Evolutionary conservation across 805 yeast species (phyloP).

Genomic region (Saccharomycopsis olivae): DNA sequence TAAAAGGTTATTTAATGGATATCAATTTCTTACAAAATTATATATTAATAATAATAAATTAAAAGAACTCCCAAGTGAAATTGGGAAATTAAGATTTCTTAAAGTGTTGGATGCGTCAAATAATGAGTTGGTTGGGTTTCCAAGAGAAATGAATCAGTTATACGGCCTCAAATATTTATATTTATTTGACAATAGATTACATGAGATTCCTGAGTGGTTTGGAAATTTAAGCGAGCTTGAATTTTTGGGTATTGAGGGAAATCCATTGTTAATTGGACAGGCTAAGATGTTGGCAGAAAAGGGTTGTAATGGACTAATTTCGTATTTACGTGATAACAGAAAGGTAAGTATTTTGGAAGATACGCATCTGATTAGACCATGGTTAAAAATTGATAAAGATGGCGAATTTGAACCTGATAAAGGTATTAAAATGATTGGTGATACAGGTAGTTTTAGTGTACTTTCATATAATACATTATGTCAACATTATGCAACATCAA

Average conservation of each 20-base stretch:
- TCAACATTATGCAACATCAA: constrained; percentile 89
- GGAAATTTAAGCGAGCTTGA: constrained; percentile 78
- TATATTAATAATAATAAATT: constrained; percentile 82
- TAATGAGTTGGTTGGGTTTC: constrained; percentile 62
- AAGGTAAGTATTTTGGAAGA: constrained; percentile 27
- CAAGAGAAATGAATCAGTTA: constrained; percentile 75
- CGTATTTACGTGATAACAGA: constrained; percentile 67
- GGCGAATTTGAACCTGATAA: constrained; percentile 41
- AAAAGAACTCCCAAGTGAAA: constrained; percentile 51
- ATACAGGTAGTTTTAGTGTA: constrained; percentile 50
- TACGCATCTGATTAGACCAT: constrained; percentile 39
- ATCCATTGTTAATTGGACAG: constrained; percentile 59
- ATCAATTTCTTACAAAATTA: constrained; percentile 74
- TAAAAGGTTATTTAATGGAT: constrained; percentile 59
- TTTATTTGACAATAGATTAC: constrained; percentile 76
- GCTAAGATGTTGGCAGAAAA: constrained; percentile 63
- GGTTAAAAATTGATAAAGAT: constrained; percentile 72
- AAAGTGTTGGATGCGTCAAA: constrained; percentile 79
- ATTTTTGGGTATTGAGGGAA: constrained; percentile 89
- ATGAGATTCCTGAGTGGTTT: constrained; percentile 69
- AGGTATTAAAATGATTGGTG: constrained; percentile 23
- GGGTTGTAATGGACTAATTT: constrained; percentile 77
- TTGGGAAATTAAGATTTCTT: constrained; percentile 59
- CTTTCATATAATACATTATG: constrained; percentile 88
- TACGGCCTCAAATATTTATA: constrained; percentile 72